A percentile compares a stretch with the other conserved stretches of the same genome.
Conservation (phyloP, 1,284 basidiomycete genomes). For the Ustilago vetiveriae region DNA sequence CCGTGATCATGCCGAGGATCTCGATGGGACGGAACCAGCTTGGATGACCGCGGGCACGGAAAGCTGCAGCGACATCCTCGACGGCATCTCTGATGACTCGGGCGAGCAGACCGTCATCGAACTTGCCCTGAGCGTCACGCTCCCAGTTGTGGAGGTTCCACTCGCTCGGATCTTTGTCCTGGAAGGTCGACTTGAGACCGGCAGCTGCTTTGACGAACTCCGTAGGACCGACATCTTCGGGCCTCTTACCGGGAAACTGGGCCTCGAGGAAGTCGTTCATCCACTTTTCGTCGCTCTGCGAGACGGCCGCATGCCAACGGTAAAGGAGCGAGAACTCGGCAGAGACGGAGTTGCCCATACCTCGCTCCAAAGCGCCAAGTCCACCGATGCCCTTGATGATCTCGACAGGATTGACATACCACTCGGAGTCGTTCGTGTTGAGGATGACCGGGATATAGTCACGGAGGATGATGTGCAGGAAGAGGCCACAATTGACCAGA, state of each 20-base stretch:
- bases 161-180: constrained; percentile 68
- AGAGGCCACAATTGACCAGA: constrained; percentile 47
- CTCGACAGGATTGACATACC: constrained; percentile 52
- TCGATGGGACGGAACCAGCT: constrained; percentile 79
- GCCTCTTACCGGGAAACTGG: constrained; percentile 34
- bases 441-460: constrained; percentile 62
- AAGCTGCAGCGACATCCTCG: constrained; percentile 77
- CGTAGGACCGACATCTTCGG: constrained; percentile 70
- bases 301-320: constrained; percentile 57
- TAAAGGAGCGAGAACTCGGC: constrained; percentile 54
- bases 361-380: constrained; percentile 42
- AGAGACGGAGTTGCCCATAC: constrained; percentile 52
- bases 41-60: constrained; percentile 81
- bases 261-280: constrained; percentile 46
- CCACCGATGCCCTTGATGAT: constrained; percentile 46
- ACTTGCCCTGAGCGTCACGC: constrained; percentile 74
- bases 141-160: constrained; percentile 75
- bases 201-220: constrained; percentile 74
- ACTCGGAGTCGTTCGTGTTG: constrained; percentile 53
- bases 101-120: constrained; percentile 80
- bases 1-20: constrained; percentile 82
- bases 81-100: constrained; percentile 51
- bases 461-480: constrained; percentile 47
- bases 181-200: constrained; percentile 20
- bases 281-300: constrained; percentile 56